Conservation (phyloP, 2,329 filamentous ascomycete species). For the Nakataea oryzae region DNA sequence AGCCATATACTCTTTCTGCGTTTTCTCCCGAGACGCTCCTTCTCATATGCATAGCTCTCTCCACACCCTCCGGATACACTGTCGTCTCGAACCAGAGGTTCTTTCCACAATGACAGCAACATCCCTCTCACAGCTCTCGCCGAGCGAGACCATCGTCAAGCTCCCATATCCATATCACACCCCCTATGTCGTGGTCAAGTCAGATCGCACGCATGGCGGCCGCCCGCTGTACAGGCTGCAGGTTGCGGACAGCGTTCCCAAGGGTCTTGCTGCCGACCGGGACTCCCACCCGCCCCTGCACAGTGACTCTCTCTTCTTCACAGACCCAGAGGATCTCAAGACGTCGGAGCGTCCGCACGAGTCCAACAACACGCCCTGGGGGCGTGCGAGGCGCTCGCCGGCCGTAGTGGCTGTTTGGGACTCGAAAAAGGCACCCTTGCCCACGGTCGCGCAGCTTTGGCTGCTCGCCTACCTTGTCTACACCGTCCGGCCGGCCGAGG, state of each 20-base stretch:
- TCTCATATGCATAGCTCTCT: background rate
- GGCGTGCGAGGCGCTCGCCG: conserved; percentile 42
- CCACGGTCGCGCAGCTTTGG: conserved; percentile 40
- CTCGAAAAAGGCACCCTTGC: conserved; percentile 18
- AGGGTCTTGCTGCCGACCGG: conserved; percentile 3
- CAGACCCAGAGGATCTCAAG: conserved; percentile 20
- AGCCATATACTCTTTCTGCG: background rate
- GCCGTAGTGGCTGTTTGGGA: conserved; percentile 34
- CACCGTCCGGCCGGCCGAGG: conserved; percentile 35
- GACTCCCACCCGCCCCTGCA: conserved; percentile 12
- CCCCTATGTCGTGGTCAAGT: conserved; percentile 13
- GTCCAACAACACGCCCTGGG: conserved; percentile 47
- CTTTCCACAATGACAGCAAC: conserved; percentile 2
- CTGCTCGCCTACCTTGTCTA: conserved; percentile 41
- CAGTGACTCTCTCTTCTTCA: conserved; percentile 16
- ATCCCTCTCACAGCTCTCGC: background rate
- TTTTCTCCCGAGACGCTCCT: background rate
- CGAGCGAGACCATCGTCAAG: conserved; percentile 13
- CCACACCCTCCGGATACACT: background rate
- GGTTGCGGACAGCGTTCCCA: conserved; percentile 1
- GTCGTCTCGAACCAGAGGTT: background rate
- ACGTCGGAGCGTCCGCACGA: conserved; percentile 21
- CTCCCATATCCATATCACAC: conserved; percentile 20
- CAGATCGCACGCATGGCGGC: background rate
- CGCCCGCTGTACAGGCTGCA: conserved; percentile 11